A percentile compares a stretch with the other conserved stretches of the same genome.
phyloP scores from a whole-genome alignment of 129 eudicot genomes.

The Heracleum sosnowskyi region DNA sequence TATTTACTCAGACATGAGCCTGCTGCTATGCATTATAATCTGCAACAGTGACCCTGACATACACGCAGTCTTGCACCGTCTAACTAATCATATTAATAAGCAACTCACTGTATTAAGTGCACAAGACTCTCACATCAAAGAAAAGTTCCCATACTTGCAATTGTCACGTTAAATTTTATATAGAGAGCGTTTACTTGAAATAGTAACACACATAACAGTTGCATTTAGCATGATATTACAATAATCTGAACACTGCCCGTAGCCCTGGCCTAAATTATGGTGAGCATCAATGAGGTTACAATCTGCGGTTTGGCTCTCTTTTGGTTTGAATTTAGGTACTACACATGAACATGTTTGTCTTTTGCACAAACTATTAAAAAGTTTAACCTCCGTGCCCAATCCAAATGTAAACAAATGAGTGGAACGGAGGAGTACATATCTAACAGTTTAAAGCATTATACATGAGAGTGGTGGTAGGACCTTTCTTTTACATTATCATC shows the following conservation, averaged over 20 bases:
- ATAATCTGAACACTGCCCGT: not conserved
- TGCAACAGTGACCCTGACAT: too few species aligned
- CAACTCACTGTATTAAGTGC: too few species aligned
- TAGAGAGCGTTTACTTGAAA: not conserved
- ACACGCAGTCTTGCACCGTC: too few species aligned
- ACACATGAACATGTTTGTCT: not conserved
- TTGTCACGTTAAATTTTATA: not conserved
- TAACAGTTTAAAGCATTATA: not conserved
- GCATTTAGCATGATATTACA: not conserved
- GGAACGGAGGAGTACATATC: too few species aligned
- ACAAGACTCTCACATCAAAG: too few species aligned
- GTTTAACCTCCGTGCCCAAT: too few species aligned
- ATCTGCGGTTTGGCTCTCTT: not conserved
- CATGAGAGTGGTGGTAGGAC: not conserved
- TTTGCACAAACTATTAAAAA: not conserved
- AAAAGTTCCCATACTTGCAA: too few species aligned
- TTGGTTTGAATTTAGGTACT: not conserved
- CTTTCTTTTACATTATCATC: not conserved
- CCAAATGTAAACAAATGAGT: too few species aligned
- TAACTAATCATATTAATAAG: too few species aligned
- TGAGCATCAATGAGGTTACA: not conserved
- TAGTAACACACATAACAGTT: not conserved
- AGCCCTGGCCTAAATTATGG: not conserved
- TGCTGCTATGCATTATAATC: too few species aligned
- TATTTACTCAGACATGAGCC: too few species aligned